Conservation (phyloP, 1,139 yeast species). For the Saccharomyces uvarum region DNA sequence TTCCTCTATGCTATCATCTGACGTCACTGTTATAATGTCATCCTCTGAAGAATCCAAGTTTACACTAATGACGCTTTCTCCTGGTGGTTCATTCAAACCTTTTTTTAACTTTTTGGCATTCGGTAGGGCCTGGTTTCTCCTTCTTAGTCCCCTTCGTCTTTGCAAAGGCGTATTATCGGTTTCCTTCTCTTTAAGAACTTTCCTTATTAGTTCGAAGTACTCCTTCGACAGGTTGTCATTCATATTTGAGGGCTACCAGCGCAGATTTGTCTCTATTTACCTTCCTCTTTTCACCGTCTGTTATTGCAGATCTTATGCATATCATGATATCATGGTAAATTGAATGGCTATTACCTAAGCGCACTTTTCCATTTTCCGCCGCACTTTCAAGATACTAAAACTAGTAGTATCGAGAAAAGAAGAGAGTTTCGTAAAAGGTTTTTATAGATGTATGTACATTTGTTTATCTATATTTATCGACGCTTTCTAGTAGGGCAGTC, state of each 20-base stretch:
- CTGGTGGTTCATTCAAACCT: conserved; percentile 3
- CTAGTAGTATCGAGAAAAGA: not conserved
- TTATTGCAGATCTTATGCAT: not conserved
- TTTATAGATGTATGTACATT: not conserved
- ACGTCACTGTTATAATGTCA: conserved; percentile 32
- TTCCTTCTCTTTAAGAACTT: conserved; percentile 32
- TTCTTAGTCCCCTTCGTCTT: conserved; percentile 19
- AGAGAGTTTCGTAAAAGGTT: not conserved
- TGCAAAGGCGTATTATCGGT: conserved; percentile 14
- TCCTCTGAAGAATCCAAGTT: conserved; percentile 36
- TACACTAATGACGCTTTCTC: conserved; percentile 7
- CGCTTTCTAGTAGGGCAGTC: conserved; percentile 17
- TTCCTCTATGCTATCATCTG: conserved; percentile 10
- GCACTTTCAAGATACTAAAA: not conserved
- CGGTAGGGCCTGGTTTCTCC: conserved; percentile 8
- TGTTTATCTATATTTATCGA: conserved; percentile 13
- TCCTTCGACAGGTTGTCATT: conserved; percentile 32
- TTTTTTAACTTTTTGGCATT: not conserved
- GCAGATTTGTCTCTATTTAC: conserved; percentile 34
- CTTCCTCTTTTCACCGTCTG: not conserved
- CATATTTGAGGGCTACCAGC: conserved; percentile 25
- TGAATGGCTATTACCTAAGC: not conserved
- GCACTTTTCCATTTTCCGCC: not conserved
- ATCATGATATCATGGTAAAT: not conserved
- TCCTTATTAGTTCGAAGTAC: conserved; percentile 34